These are phyloP conservation scores for Colletotrichum somersetense DNA, from an alignment of 2,329 filamentous ascomycete genomes.

Conservation along the genomic window DNA sequence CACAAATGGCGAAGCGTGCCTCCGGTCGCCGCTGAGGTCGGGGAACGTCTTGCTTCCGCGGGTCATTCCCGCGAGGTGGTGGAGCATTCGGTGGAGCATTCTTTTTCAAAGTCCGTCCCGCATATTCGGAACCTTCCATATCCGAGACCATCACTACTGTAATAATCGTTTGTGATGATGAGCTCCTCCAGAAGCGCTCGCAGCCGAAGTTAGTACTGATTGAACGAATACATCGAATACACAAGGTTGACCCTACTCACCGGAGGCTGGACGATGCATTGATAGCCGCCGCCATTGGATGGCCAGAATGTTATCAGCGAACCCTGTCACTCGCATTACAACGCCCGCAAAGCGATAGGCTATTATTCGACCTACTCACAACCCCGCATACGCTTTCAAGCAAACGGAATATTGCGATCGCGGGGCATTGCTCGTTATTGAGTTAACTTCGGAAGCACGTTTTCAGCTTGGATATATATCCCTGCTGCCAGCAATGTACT, in stretches of 20 bases:
- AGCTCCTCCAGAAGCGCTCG: neutral
- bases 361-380: neutral
- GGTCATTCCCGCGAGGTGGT: neutral
- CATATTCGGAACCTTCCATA: neutral
- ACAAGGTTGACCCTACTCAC: neutral
- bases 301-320: neutral
- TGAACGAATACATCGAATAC: neutral
- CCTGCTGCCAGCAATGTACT: neutral
- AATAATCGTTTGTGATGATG: neutral
- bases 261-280: conserved; percentile 14
- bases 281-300: neutral
- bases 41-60: neutral
- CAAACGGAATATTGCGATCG: conserved; percentile 2
- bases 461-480: neutral
- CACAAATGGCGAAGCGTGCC: neutral
- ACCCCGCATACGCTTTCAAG: neutral
- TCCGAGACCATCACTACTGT: neutral
- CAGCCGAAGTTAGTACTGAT: no score
- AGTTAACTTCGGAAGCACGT: neutral
- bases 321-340: conserved; percentile 27
- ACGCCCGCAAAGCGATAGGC: conserved; percentile 27
- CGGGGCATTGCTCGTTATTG: neutral
- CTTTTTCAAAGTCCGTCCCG: conserved; percentile 1
- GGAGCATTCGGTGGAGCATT: neutral
- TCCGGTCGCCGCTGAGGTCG: conserved; percentile 8